Conservation (phyloP, 192 early-diverging fungal genomes). For the Coemansia sp. region DNA sequence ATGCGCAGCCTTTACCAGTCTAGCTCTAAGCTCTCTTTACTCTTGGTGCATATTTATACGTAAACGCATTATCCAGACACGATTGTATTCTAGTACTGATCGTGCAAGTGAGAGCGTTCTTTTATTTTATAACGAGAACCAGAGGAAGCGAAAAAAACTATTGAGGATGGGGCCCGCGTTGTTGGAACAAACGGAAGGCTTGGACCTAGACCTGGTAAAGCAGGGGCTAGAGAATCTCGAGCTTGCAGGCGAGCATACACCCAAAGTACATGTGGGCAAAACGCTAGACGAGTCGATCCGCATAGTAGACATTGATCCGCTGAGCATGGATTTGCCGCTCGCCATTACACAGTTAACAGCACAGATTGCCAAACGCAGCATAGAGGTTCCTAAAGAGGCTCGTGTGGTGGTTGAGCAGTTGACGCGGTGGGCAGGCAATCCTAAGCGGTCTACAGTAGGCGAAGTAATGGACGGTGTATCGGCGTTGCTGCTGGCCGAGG, state of each 20-base stretch:
- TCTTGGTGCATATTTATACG: not conserved
- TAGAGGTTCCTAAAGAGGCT: constrained; percentile 7
- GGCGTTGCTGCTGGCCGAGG: constrained; percentile 36
- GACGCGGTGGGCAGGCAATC: constrained; percentile 22
- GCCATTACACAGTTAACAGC: constrained; percentile 10
- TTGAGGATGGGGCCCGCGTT: not conserved
- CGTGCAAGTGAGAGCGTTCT: not conserved
- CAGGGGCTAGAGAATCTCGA: constrained; percentile 34
- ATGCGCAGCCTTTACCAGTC: not conserved
- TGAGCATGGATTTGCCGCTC: constrained; percentile 46
- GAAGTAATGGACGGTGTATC: constrained; percentile 25
- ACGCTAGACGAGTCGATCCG: constrained; percentile 14
- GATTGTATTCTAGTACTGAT: no score
- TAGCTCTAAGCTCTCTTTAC: not conserved
- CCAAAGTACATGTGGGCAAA: not conserved
- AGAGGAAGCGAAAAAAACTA: not conserved
- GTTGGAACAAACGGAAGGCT: not conserved
- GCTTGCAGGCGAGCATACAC: constrained; percentile 10
- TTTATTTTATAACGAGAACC: constrained; percentile 2
- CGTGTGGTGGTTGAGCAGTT: constrained; percentile 11
- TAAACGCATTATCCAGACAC: no score
- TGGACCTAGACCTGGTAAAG: constrained; percentile 32
- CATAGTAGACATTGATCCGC: constrained; percentile 40
- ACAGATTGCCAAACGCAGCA: constrained; percentile 3
- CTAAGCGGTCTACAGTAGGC: constrained; percentile 4